Base-by-base conservation (phyloP, 2,329 filamentous ascomycete genomes). In the Colletotrichum karsti region DNA sequence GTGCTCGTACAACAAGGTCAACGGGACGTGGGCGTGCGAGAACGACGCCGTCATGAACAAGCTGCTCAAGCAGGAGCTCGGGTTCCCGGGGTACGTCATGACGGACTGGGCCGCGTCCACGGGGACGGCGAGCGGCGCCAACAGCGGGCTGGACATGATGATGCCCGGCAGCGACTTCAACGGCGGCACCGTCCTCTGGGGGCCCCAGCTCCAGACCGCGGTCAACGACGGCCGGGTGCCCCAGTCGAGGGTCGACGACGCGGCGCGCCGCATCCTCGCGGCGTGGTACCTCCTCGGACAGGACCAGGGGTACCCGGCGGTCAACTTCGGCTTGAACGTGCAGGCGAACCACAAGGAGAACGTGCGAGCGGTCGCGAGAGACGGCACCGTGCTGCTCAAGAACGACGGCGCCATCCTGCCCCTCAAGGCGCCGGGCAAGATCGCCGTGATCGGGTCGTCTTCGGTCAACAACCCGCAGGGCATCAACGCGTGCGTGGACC, bases 61-160 rank as follows among this genome's bases (percentile, higher is more conserved):
- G 54, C 75, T 93, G 4, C 80, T 93, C 15, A 93, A 93, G 79
- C 79, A 84, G 13, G 90, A 94, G 76, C 84, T 96, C 12, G 93
- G 91, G n/a, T 95, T 95, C 84, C 90, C 75, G 84, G 93, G 82
- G 7, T 83, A 82, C 64, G 75, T 84, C 35, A 79, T 86, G 77
- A 83, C 77, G 59, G 93, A 96, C 77, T 96, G 93, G 93, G 83
- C 86, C 71, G 93, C 91, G 3, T 92, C 94, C 74, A 92, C 95
- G 79, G 88, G 89, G 24, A 93, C 92, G 67, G 87, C 89, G 8
- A 85, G 85, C 9, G 85, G 86, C 57, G 89, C 92, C 24, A 84
- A 91, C 69, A 87, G 88, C 24, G 93, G 93, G 28, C 77, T 95
- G 69, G 93, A 95, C 77, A 93, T 94, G 92, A 90, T 90, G 2